These are phyloP conservation scores for Coemansia furcata DNA, from an alignment of 192 early-diverging fungal species.

Conservation along the genomic window DNA sequence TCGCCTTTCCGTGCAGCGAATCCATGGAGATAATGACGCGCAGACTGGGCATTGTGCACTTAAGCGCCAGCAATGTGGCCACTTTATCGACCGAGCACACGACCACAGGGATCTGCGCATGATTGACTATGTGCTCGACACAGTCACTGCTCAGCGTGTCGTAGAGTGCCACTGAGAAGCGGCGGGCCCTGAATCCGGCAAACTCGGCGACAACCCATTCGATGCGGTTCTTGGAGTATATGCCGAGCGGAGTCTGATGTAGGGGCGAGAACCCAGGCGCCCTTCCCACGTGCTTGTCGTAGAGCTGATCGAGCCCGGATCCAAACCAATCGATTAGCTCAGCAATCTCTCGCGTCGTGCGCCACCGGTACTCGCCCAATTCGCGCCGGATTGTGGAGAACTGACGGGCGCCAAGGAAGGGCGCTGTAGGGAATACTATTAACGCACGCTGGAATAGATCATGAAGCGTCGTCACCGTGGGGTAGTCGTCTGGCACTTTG, in stretches of 20 bases:
- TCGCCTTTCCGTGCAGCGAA: conserved; percentile 22
- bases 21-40: conserved; percentile 78
- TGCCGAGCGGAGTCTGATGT: conserved; percentile 54
- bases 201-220: conserved; percentile 72
- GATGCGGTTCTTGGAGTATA: conserved; percentile 71
- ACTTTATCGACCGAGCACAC: conserved; percentile 61
- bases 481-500: conserved; percentile 17
- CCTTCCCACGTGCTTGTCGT: conserved; percentile 40
- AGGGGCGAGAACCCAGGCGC: conserved; percentile 10
- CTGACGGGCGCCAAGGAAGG: conserved; percentile 65
- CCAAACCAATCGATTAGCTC: conserved; percentile 63
- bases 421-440: conserved; percentile 54
- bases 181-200: conserved; percentile 57
- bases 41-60: conserved; percentile 56
- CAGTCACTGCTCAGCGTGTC: conserved; percentile 83
- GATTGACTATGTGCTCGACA: conserved; percentile 77
- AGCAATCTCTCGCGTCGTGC: conserved; percentile 61
- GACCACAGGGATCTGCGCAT: conserved; percentile 65
- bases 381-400: conserved; percentile 51
- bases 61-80: conserved; percentile 54
- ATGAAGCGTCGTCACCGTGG: conserved; percentile 25
- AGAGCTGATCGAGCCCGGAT: conserved; percentile 62
- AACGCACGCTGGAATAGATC: conserved; percentile 44
- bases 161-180: conserved; percentile 74
- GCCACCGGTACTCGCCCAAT: conserved; percentile 63